phyloP scores from a whole-genome alignment of 108 stramenopile species.

The Epipyxis sp. region DNA sequence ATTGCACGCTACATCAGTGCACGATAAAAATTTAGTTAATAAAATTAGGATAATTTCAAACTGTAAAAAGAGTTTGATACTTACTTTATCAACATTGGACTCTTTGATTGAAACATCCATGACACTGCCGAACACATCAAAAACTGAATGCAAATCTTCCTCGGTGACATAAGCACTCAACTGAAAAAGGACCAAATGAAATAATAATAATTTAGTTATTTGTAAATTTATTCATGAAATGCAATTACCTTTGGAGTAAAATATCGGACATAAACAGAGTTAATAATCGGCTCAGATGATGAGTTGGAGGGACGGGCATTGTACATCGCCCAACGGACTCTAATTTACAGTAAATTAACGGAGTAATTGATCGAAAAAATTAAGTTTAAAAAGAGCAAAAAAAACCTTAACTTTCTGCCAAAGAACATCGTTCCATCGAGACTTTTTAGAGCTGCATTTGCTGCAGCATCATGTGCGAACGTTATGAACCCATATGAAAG shows the following conservation, averaged over 20 bases:
- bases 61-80: neutral
- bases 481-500: neutral
- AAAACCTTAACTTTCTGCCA: neutral
- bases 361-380: neutral
- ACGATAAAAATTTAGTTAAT: neutral
- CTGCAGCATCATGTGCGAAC: neutral
- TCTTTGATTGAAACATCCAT: conserved; percentile 20
- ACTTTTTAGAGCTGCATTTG: neutral
- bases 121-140: neutral
- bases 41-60: neutral
- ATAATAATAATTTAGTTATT: neutral
- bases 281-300: neutral
- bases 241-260: conserved; percentile 3
- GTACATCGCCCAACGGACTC: conserved; percentile 6
- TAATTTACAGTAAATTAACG: neutral
- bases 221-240: neutral
- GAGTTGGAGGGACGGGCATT: neutral
- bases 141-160: neutral
- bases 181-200: neutral
- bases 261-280: conserved; percentile 26
- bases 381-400: neutral
- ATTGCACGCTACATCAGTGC: neutral
- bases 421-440: neutral
- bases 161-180: neutral
- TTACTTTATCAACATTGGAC: conserved; percentile 11